Evolutionary conservation across 2,329 filamentous ascomycete genomes (phyloP), one percentile per base, ranked within the genome.

Genomic region (Botrytis aclada): DNA sequence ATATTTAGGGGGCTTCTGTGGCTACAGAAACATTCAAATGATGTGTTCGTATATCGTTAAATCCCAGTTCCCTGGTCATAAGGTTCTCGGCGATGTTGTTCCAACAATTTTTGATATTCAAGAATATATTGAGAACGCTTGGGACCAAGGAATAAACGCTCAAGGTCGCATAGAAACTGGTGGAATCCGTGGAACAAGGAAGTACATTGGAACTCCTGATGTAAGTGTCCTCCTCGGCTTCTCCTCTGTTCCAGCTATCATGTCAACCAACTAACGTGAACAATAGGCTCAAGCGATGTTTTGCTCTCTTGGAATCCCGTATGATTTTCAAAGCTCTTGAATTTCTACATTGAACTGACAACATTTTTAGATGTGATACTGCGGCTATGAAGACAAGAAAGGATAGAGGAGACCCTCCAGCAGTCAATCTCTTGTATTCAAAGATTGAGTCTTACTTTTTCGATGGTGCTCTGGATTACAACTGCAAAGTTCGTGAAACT

Each of bases 11-110:
- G 93, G 94, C 9, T 98, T 98, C 81, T 98, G 95, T 80, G 95
- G 95, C 5, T 98, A 98, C 81, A 88, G 95, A 58, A 98, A 97
- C 79, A 97, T 97, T 45, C 96, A 98, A 81, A 97, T 97, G 90
- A 82, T 98, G 77, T 84, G 92, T 22, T 95, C 94, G 0, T 95
- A 93, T 80, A 88, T 98, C 32, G 88, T 90, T 73, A 87, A 86
- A 14, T 83, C 88, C 1, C 81, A 84, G 56, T 85, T 84, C 20
- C 82, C 84, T 20, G 93, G 92, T 0, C 82, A 87, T 74, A 84
- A 90, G 58, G 82, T 84, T 65, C 93, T 97, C 74, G 81, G 84
- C 1, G 83, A 84, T 7, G 84, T 83, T 1, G 84, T 95, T 9
- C 95, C 96, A 0, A 90, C 89, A 4, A 92, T 98, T 41, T 88